These are phyloP conservation scores for Colletotrichum gigasporum DNA, from an alignment of 2,329 filamentous ascomycete species.

Conservation along the genomic window DNA sequence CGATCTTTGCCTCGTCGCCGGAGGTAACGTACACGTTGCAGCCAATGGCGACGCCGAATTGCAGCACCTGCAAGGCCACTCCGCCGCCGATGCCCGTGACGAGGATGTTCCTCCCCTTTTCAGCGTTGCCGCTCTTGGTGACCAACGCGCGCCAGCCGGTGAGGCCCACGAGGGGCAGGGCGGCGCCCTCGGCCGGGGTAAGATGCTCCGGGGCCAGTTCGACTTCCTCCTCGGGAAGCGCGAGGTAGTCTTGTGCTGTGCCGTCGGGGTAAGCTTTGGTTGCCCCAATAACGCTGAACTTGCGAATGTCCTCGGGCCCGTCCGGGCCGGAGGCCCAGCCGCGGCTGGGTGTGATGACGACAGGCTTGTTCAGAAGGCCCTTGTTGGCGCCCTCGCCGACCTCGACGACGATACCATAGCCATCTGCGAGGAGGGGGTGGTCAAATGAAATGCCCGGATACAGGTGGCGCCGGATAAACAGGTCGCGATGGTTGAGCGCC, in stretches of 20 bases:
- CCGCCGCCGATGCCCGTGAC: slow-evolving; percentile 94
- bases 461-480: slow-evolving; percentile 91
- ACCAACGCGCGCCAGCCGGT: slow-evolving; percentile 90
- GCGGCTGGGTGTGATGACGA: slow-evolving; percentile 80
- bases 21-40: slow-evolving; percentile 85
- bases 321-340: slow-evolving; percentile 79
- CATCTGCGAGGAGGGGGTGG: slow-evolving; percentile 83
- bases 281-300: slow-evolving; percentile 75
- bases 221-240: slow-evolving; percentile 75
- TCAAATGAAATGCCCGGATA: slow-evolving; percentile 88
- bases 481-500: slow-evolving; percentile 92
- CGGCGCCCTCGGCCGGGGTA: slow-evolving; percentile 78
- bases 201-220: slow-evolving; percentile 81
- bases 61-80: slow-evolving; percentile 82
- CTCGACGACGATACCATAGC: slow-evolving; percentile 76
- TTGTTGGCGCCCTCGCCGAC: slow-evolving; percentile 60
- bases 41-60: slow-evolving; percentile 80
- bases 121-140: slow-evolving; percentile 75
- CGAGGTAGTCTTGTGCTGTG: slow-evolving; percentile 78
- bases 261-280: slow-evolving; percentile 73
- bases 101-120: slow-evolving; percentile 77
- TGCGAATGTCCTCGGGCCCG: slow-evolving; percentile 73
- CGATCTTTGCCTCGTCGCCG: slow-evolving; percentile 78
- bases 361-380: slow-evolving; percentile 68
- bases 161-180: slow-evolving; percentile 83